Percentiles rank a stretch among this genome's conserved stretches.
Evolutionary conservation across 139 green algal genomes (phyloP).

Genomic region (Chlamydomonas eustigma): DNA sequence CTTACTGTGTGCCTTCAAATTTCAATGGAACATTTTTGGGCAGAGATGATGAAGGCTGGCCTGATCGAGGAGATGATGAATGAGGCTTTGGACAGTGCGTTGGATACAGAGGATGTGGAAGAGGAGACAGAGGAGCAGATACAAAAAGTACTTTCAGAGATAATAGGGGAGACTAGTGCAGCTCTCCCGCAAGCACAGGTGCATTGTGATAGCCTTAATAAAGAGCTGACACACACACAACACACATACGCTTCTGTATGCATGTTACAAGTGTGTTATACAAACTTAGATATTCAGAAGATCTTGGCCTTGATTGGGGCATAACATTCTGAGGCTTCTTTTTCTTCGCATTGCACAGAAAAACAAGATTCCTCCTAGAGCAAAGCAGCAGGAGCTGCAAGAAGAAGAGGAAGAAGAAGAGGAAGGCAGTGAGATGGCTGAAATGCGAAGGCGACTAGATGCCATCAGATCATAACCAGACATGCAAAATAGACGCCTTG

Average conservation of each 20-base stretch:
- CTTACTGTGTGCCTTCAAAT: background rate
- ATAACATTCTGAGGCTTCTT: no score
- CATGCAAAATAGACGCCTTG: no score
- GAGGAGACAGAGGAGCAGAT: conserved; percentile 43
- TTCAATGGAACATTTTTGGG: no score
- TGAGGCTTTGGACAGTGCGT: conserved; percentile 60
- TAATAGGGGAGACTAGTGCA: conserved; percentile 37
- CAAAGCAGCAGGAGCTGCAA: background rate
- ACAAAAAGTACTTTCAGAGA: conserved; percentile 55
- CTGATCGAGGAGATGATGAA: conserved; percentile 89
- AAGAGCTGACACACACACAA: background rate
- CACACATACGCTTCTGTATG: background rate
- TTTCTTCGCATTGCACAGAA: background rate
- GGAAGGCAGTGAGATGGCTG: conserved; percentile 38
- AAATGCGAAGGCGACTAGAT: conserved; percentile 50
- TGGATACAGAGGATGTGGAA: conserved; percentile 66
- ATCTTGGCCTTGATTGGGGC: no score
- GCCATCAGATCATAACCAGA: conserved; percentile 51
- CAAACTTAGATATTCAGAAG: background rate
- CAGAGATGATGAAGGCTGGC: conserved; percentile 84
- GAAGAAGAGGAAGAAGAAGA: conserved; percentile 32
- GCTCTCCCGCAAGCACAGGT: conserved; percentile 32
- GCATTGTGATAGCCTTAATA: background rate
- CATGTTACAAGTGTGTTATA: background rate
- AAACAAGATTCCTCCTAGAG: background rate